A percentile compares a stretch with the other conserved stretches of the same genome.
Conservation (phyloP, 108 stramenopile species). For the Nitzschia putrida region DNA sequence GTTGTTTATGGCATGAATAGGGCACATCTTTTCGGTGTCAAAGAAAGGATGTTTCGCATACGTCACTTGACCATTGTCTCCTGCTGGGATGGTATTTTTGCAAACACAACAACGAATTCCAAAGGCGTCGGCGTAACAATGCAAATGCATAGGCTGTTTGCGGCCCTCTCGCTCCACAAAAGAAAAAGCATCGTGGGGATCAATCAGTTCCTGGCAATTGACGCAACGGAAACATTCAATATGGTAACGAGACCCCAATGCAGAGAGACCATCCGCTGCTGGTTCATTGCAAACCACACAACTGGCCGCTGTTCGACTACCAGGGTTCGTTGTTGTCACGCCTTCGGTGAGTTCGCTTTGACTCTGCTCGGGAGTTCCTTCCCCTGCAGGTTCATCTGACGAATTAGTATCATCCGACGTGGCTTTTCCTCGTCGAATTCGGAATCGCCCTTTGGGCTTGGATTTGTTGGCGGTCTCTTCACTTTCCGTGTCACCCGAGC, state of each 20-base stretch:
- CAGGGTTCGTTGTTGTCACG: no score
- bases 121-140: conserved; percentile 55
- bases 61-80: conserved; percentile 30
- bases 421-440: no score
- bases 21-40: conserved; percentile 63
- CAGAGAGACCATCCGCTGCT: conserved; percentile 9
- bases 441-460: no score
- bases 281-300: conserved; percentile 10
- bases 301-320: background rate
- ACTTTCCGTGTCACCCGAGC: no score
- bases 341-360: no score
- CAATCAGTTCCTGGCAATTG: conserved; percentile 50
- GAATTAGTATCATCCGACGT: no score
- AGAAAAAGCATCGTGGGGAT: conserved; percentile 37
- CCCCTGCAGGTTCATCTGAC: no score
- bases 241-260: conserved; percentile 45
- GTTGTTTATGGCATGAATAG: conserved; percentile 34
- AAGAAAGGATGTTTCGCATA: conserved; percentile 72
- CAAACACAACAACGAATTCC: conserved; percentile 63
- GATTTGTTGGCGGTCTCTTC: no score
- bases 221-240: conserved; percentile 56
- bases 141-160: conserved; percentile 46
- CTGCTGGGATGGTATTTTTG: conserved; percentile 45
- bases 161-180: conserved; percentile 10
- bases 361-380: no score